These are phyloP conservation scores for Tolypocladium ovalisporum DNA, from an alignment of 2,329 filamentous ascomycete species.

Conservation along the genomic window DNA sequence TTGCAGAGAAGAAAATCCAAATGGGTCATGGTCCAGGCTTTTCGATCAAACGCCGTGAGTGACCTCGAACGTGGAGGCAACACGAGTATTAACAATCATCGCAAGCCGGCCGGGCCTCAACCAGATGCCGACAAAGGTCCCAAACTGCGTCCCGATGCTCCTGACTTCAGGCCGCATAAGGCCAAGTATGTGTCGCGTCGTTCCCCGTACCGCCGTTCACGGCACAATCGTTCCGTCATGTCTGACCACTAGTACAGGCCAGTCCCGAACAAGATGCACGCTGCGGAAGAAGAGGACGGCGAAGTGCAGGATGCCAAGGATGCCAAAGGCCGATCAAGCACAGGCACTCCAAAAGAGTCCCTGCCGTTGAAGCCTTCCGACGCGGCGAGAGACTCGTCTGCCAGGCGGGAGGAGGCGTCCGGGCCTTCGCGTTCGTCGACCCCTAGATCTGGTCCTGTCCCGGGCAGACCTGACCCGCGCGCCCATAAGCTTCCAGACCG, in stretches of 20 bases:
- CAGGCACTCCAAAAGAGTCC: conserved; percentile 17
- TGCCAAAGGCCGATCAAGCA: conserved; percentile 2
- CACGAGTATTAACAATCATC: neutral
- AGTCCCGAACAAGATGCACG: conserved; percentile 5
- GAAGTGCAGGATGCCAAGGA: conserved; percentile 54
- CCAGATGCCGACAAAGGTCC: conserved; percentile 21
- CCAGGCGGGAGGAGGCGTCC: conserved; percentile 13
- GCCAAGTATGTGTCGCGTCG: conserved; percentile 22
- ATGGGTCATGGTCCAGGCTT: conserved; percentile 68
- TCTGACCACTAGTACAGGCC: conserved; percentile 9
- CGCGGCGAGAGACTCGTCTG: conserved; percentile 11
- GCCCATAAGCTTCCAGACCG: conserved; percentile 26
- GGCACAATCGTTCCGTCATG: neutral
- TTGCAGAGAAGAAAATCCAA: conserved; percentile 54
- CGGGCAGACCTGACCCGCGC: conserved; percentile 15
- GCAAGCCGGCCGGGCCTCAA: conserved; percentile 16
- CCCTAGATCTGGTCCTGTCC: conserved; percentile 12
- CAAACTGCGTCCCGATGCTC: conserved; percentile 45
- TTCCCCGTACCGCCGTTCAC: neutral
- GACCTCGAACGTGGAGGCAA: neutral
- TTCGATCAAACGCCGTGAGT: conserved; percentile 52
- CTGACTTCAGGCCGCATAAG: conserved; percentile 50
- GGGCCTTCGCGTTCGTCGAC: conserved; percentile 15
- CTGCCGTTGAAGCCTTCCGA: conserved; percentile 20
- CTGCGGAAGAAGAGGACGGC: conserved; percentile 55